Base-by-base conservation (phyloP, 2,329 filamentous ascomycete species). In the Pseudogymnoascus sp. region DNA sequence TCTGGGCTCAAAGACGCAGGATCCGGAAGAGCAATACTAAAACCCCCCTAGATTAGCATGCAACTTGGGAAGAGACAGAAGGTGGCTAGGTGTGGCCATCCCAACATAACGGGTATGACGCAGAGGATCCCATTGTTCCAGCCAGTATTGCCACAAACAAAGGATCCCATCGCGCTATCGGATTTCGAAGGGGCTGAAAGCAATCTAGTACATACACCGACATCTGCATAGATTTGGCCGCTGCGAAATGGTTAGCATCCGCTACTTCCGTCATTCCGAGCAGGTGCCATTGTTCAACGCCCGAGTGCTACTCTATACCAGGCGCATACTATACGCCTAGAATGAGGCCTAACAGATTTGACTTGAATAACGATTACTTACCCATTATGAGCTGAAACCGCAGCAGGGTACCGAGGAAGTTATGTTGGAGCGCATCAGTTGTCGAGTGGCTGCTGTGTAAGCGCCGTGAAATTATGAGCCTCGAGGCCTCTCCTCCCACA, bases 161-260 rank as follows among this genome's bases (percentile, higher is more conserved):
- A 56, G 28, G 28, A 56, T 56, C 50, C 24, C 28, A 56, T 22
- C 28, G 16, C 16, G 16, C 50, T 19, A 22, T 19, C n/a, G 8
- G 8, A 33, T 19, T 35, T 33, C 50, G 50, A 56, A 35, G 5
- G 26, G 50, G n/a, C 6, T 79, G 70, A 84, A 85, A 62, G 81
- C 79, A 71, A 85, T 73, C 65, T 81, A 50, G 43, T 35, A 56
- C 50, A n/a, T 67, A 53, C 69, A 71, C 78, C 79, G 65, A 60
- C 4, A 37, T 61, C 64, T 63, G 12, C 28, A 46, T 62, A 56
- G 41, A 22, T 19, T 28, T n/a, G 16, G 60, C 37, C 50, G 50
- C 50, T 56, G 50, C 28, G 16, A 56, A 19, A 56, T 35, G 2
- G 50, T 56, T 56, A 56, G 50, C 50, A 56, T 33, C 50, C 10